Base-by-base conservation (phyloP, 2,329 filamentous ascomycete species). In the Penicillium sp. region DNA sequence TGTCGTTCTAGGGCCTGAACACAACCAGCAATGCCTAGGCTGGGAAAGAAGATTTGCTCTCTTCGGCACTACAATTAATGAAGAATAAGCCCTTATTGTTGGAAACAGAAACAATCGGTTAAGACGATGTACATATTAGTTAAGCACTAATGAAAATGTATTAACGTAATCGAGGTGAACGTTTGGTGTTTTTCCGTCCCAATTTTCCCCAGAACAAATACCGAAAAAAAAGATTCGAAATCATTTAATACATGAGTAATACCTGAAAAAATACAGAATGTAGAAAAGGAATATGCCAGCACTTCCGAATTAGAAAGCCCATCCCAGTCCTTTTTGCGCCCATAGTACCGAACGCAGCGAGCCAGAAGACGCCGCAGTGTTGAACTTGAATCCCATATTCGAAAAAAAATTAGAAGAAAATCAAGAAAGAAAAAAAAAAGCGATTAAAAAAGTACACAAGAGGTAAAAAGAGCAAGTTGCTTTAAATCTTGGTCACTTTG, bases 41-140 rank as follows among this genome's bases (percentile, higher is more conserved):
- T 90, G 86, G 85, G 74, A 86, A 65, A 80, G 84, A 56, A 72
- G 82, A 61, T 90, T 86, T 71, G 78, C 79, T 5, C 67, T 91
- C 53, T 88, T 86, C 66, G 84, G 82, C 16, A 88, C 86, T 5
- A 82, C 75, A 49, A 86, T 90, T 45, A 60, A 68, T 47, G 47
- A 35, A 38, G 60, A 52, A 50, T 66, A 38, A 62, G 35, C 46
- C 7, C n/a, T 48, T 20, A 23, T 20, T 7, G 23, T 12, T 8
- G 5, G 11, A 35, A 21, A 48, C 16, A 30, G 14, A 28, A n/a
- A 21, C 21, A 30, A 2, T 28, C 30, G 7, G n/a, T 24, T 24
- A 47, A 47, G 12, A 8, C 46, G 7, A 48, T 48, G 30, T 35
- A 48, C 46, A 30, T 35, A 48, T 48, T 28, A 35, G 11, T 35